Evolutionary conservation across 2,329 filamentous ascomycete genomes (phyloP).

Genomic region (Biscogniauxia sp.): DNA sequence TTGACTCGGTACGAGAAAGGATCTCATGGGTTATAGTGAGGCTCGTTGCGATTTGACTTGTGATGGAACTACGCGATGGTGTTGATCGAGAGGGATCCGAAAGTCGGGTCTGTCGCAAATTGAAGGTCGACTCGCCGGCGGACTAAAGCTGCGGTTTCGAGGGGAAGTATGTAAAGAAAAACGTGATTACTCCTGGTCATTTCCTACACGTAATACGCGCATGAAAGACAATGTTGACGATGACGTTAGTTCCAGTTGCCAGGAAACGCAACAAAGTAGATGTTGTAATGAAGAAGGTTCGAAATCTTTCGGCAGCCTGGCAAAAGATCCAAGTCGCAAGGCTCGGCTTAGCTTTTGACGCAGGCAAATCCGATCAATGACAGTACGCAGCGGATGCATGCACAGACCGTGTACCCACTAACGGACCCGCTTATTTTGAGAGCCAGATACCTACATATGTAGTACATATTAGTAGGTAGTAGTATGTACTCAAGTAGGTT

Average conservation of each 20-base stretch:
- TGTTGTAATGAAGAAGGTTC: conserved; percentile 10
- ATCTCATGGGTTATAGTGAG: background rate
- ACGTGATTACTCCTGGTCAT: background rate
- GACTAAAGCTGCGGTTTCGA: background rate
- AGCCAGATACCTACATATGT: background rate
- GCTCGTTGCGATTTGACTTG: background rate
- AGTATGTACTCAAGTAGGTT: too few species aligned
- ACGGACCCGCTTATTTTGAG: background rate
- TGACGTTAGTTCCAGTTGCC: background rate
- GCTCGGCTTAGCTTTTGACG: conserved; percentile 13
- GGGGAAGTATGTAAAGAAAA: background rate
- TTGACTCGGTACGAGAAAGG: background rate
- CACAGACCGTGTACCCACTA: conserved; percentile 5
- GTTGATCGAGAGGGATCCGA: background rate
- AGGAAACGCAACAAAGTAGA: conserved; percentile 1
- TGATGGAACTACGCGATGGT: too few species aligned
- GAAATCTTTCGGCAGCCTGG: conserved; percentile 1
- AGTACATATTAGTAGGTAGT: too few species aligned
- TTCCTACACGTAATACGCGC: background rate
- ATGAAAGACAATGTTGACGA: background rate
- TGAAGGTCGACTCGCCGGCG: background rate
- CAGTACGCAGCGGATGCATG: conserved; percentile 12
- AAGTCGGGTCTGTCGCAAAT: background rate
- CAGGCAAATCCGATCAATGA: conserved; percentile 7
- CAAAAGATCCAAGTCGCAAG: conserved; percentile 18